Conservation (phyloP, 176 grass and related monocot species). For the Phyllostachys edulis region DNA sequence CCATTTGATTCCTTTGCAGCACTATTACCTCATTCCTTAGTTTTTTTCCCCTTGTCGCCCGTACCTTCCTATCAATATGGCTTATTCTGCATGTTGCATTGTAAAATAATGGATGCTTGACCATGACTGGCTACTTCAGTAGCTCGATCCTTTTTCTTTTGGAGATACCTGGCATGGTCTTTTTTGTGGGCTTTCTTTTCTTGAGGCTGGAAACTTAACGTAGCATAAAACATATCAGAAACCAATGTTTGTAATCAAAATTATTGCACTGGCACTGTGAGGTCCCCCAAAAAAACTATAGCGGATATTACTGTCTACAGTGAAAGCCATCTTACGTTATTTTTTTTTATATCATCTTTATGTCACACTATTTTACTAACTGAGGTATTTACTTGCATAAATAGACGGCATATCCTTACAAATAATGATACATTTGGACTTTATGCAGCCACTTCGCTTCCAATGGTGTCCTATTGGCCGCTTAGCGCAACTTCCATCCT, state of each 20-base stretch:
- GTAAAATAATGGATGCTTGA: not conserved
- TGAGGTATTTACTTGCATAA: not conserved
- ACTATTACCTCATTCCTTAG: not conserved
- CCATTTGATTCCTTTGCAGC: slow-evolving; percentile 1
- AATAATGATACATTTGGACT: slow-evolving; percentile 22
- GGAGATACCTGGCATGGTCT: not conserved
- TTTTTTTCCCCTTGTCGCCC: not conserved
- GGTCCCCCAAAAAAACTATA: not conserved
- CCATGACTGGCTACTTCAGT: slow-evolving; percentile 5
- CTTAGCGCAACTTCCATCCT: slow-evolving; percentile 42
- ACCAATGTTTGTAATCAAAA: not conserved
- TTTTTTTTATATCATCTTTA: not conserved
- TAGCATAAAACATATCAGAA: slow-evolving; percentile 3
- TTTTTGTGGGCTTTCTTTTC: not conserved
- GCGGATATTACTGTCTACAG: not conserved
- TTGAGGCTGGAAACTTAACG: not conserved
- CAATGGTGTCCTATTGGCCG: slow-evolving; percentile 63
- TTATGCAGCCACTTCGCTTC: slow-evolving; percentile 56
- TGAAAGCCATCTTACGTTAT: not conserved
- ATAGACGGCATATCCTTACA: slow-evolving; percentile 11
- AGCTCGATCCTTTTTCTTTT: not conserved
- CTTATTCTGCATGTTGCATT: not conserved
- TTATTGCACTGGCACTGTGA: not conserved
- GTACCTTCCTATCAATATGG: not conserved
- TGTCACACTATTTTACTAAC: slow-evolving; percentile 8